These are phyloP conservation scores for Ogataea wickerhamii DNA, from an alignment of 805 yeast species.

Conservation along the genomic window DNA sequence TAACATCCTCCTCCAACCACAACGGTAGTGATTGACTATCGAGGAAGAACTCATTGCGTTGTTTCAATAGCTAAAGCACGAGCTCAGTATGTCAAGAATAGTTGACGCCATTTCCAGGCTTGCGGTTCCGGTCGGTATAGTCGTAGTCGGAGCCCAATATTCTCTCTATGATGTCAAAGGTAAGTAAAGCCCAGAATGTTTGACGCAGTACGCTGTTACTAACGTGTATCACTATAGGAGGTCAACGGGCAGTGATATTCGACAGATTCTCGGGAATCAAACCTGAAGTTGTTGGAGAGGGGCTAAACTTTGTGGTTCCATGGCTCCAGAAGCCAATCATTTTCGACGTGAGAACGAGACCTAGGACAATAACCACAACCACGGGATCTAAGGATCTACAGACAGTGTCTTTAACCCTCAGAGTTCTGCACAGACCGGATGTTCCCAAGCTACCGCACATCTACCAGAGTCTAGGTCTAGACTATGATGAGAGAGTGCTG, in stretches of 20 bases:
- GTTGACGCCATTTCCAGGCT: conserved; percentile 42
- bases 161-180: conserved; percentile 90
- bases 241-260: conserved; percentile 91
- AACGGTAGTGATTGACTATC: too few species aligned
- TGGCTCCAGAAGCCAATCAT: conserved; percentile 93
- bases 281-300: conserved; percentile 88
- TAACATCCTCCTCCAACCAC: too few species aligned
- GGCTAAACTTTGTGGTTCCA: conserved; percentile 91
- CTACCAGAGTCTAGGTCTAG: conserved; percentile 87
- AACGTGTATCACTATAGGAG: conserved; percentile 41
- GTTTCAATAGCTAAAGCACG: too few species aligned
- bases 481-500: conserved; percentile 93
- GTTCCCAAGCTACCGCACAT: conserved; percentile 76
- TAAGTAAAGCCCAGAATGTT: conserved; percentile 6
- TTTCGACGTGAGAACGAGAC: conserved; percentile 93
- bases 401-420: conserved; percentile 86
- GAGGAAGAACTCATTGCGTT: too few species aligned
- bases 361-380: conserved; percentile 87
- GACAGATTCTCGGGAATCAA: conserved; percentile 90
- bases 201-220: neutral
- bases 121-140: conserved; percentile 70
- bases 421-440: conserved; percentile 94
- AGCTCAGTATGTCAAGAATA: conserved; percentile 35
- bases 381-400: conserved; percentile 98
- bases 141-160: conserved; percentile 68